A percentile compares a stretch with the other conserved stretches of the same genome.
These are phyloP conservation scores for Ogataea methanolica DNA, from an alignment of 805 yeast species.

Conservation along the genomic window DNA sequence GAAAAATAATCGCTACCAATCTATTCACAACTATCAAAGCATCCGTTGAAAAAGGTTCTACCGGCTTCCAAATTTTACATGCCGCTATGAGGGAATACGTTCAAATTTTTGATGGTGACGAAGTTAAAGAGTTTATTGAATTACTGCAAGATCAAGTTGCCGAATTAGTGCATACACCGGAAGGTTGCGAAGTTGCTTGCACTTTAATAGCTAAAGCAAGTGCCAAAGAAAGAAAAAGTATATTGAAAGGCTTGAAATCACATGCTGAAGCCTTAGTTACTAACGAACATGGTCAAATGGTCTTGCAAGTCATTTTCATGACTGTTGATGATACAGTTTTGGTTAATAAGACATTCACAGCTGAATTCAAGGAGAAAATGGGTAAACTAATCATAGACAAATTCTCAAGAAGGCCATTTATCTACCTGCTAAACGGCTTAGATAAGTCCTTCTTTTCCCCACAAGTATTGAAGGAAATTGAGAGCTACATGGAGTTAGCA, in stretches of 20 bases:
- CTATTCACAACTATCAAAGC: slow-evolving; percentile 80
- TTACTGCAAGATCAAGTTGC: slow-evolving; percentile 83
- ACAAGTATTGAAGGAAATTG: slow-evolving; percentile 51
- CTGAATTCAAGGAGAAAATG: slow-evolving; percentile 50
- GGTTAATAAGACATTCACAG: slow-evolving; percentile 64
- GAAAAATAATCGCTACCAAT: slow-evolving; percentile 68
- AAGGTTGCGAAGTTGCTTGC: slow-evolving; percentile 90
- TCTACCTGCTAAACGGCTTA: slow-evolving; percentile 73
- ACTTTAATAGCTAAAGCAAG: slow-evolving; percentile 72
- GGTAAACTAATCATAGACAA: slow-evolving; percentile 60
- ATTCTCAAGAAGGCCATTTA: slow-evolving; percentile 82
- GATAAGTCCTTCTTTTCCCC: slow-evolving; percentile 84
- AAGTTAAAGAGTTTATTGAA: slow-evolving; percentile 77
- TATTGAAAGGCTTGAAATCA: slow-evolving; percentile 66
- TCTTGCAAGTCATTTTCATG: slow-evolving; percentile 71
- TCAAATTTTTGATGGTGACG: slow-evolving; percentile 63
- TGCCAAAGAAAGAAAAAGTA: slow-evolving; percentile 86
- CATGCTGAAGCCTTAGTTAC: slow-evolving; percentile 73
- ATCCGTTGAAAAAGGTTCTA: slow-evolving; percentile 90
- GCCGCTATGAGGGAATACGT: slow-evolving; percentile 92
- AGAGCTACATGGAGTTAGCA: slow-evolving; percentile 56
- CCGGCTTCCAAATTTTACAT: slow-evolving; percentile 93
- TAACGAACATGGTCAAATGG: slow-evolving; percentile 84
- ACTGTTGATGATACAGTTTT: slow-evolving; percentile 93
- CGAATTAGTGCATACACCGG: slow-evolving; percentile 91